A percentile compares a stretch with the other conserved stretches of the same genome.
Conservation (phyloP, 257 asterid species). For the Cruciata laevipes region DNA sequence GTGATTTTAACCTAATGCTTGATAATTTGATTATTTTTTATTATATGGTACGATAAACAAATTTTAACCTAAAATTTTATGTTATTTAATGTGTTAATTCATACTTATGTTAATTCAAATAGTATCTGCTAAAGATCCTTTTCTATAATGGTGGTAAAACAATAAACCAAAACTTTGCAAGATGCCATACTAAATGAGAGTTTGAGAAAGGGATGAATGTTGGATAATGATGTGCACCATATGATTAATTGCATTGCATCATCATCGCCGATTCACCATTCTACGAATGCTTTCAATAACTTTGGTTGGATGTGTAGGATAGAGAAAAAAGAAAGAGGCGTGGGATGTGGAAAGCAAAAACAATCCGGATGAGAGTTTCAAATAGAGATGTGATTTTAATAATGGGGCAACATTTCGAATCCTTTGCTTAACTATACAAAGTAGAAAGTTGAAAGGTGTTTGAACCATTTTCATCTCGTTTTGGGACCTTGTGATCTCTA, state of each 20-base stretch:
- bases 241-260: conserved; percentile 5
- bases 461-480: background rate
- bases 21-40: no score
- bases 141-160: no score
- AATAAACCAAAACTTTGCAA: no score
- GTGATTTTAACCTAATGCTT: no score
- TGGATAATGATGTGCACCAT: background rate
- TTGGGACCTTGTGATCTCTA: conserved; percentile 20
- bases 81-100: no score
- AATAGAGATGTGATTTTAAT: conserved; percentile 13
- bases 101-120: no score
- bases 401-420: conserved; percentile 45
- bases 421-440: conserved; percentile 35
- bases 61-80: no score
- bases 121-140: no score
- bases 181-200: background rate
- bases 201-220: background rate
- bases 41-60: no score
- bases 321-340: conserved; percentile 31
- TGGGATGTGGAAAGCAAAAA: conserved; percentile 15
- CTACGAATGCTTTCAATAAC: conserved; percentile 14
- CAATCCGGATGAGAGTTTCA: conserved; percentile 28
- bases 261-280: conserved; percentile 14
- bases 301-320: conserved; percentile 29
- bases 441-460: conserved; percentile 35